Conservation (phyloP, 352 stramenopile species). For the Globisporangium paddicum region DNA sequence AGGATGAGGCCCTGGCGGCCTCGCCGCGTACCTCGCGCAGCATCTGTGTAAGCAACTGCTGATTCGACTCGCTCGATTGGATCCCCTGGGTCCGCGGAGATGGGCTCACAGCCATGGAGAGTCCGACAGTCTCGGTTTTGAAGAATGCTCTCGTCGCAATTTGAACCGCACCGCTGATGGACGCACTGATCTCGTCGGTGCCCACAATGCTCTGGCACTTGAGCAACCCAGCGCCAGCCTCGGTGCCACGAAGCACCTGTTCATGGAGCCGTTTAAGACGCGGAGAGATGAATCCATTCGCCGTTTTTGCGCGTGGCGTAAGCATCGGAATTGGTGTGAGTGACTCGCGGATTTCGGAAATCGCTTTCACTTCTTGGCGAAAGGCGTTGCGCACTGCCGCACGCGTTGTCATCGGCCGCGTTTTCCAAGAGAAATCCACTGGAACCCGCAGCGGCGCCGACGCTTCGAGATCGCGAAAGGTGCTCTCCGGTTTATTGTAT, state of each 20-base stretch:
- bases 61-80: neutral
- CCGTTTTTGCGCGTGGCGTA: conserved; percentile 1
- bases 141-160: conserved; percentile 5
- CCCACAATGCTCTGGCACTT: conserved; percentile 9
- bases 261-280: conserved; percentile 34
- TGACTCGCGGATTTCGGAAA: conserved; percentile 23
- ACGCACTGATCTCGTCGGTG: neutral
- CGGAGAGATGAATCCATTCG: conserved; percentile 31
- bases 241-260: conserved; percentile 23
- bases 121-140: neutral
- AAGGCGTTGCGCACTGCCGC: conserved; percentile 47
- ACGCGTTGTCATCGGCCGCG: conserved; percentile 41
- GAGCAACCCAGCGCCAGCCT: conserved; percentile 16
- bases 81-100: neutral
- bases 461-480: neutral
- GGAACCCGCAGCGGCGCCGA: neutral
- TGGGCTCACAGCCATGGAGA: neutral
- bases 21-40: conserved; percentile 6
- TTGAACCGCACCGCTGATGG: conserved; percentile 9
- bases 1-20: neutral
- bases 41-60: conserved; percentile 1
- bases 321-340: conserved; percentile 12
- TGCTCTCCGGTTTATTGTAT: neutral
- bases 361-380: conserved; percentile 33
- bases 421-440: conserved; percentile 35